Conservation (phyloP, 169 alveolate species). For the Condylostoma magnum region DNA sequence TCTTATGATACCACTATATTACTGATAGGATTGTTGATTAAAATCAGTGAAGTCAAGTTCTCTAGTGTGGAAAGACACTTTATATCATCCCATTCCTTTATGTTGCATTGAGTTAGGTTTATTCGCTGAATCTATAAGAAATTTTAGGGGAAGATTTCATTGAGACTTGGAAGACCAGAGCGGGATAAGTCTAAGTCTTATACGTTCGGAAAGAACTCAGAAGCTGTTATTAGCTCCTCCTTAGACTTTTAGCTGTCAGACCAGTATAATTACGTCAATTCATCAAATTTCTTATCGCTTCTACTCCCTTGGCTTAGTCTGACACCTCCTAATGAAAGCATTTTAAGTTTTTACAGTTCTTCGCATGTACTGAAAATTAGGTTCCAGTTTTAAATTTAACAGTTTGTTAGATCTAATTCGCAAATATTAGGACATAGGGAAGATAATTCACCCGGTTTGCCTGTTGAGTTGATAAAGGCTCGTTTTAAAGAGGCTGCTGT, state of each 20-base stretch:
- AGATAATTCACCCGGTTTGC: slow-evolving; percentile 9
- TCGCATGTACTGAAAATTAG: background rate
- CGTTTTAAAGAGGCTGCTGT: slow-evolving; percentile 14
- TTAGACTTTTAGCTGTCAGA: background rate
- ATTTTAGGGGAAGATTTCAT: background rate
- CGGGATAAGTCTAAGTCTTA: background rate
- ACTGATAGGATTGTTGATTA: background rate
- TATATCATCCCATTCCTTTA: background rate
- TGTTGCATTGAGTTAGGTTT: slow-evolving; percentile 4
- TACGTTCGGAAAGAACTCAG: slow-evolving; percentile 12
- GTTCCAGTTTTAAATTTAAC: slow-evolving; percentile 2
- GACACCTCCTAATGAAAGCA: background rate
- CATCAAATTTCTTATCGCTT: background rate
- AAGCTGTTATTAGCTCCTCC: background rate
- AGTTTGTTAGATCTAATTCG: slow-evolving; percentile 23
- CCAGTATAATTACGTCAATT: background rate
- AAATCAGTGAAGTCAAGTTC: slow-evolving; percentile 12
- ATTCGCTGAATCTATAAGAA: background rate
- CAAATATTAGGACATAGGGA: slow-evolving; percentile 13
- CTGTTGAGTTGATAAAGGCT: background rate
- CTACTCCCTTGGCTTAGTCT: slow-evolving; percentile 1
- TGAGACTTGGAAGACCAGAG: background rate
- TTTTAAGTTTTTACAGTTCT: background rate
- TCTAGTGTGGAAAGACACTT: background rate
- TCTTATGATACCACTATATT: background rate